Evolutionary conservation across 805 yeast genomes (phyloP).

Genomic region (Starmerella sirachaensis): DNA sequence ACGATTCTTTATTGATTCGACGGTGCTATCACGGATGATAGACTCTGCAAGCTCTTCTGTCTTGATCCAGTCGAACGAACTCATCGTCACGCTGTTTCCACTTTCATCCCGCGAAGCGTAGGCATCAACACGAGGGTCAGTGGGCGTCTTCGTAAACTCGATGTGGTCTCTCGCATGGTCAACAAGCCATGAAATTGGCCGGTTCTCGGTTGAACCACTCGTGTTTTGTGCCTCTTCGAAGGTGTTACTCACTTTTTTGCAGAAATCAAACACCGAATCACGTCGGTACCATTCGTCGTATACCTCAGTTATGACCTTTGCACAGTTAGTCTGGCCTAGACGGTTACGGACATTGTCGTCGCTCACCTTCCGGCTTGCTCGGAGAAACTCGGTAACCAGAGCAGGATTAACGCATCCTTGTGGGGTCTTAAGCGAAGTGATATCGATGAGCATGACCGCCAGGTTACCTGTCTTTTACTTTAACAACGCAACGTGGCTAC

Average conservation of each 20-base stretch:
- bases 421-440: constrained; percentile 11
- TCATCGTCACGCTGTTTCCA: constrained; percentile 1
- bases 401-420: constrained; percentile 21
- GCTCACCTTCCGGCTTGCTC: constrained; percentile 23
- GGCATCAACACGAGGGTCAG: constrained; percentile 23
- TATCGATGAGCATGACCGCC: neutral
- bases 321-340: constrained; percentile 23
- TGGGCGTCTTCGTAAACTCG: constrained; percentile 16
- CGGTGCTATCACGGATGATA: constrained; percentile 19
- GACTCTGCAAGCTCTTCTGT: constrained; percentile 16
- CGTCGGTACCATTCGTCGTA: constrained; percentile 19
- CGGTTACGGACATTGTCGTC: constrained; percentile 26
- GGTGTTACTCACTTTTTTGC: constrained; percentile 12
- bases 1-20: constrained; percentile 8
- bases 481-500: neutral
- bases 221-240: constrained; percentile 4
- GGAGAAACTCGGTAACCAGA: constrained; percentile 23
- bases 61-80: constrained; percentile 15
- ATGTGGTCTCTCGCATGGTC: constrained; percentile 20
- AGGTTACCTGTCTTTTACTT: too few relatives aligned
- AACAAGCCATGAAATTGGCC: constrained; percentile 15
- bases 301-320: constrained; percentile 10
- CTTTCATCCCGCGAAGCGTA: constrained; percentile 22
- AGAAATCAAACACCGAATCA: constrained; percentile 17
- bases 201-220: constrained; percentile 4